Percentiles rank a stretch among this genome's conserved stretches.
These are phyloP conservation scores for Aspergillus tubingensis DNA, from an alignment of 2,329 filamentous ascomycete species.

Conservation along the genomic window DNA sequence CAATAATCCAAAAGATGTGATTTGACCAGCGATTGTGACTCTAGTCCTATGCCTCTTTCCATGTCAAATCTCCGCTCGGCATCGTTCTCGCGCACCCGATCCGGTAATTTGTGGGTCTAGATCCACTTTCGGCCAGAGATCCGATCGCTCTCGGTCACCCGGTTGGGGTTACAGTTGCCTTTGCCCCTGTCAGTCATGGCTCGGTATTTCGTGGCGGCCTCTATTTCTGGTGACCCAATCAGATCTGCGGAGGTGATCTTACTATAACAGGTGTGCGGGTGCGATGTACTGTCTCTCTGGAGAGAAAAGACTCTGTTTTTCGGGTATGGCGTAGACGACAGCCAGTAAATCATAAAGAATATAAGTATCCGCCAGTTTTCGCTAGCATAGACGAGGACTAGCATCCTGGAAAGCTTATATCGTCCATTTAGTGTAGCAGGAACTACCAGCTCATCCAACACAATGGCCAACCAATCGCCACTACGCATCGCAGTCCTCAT, in stretches of 20 bases:
- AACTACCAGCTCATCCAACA: background rate
- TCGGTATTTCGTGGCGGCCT: too few relatives aligned
- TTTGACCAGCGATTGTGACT: background rate
- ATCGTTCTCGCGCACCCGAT: background rate
- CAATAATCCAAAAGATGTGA: background rate
- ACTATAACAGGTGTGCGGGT: background rate
- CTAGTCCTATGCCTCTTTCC: too few relatives aligned
- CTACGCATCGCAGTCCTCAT: slow-evolving; percentile 9
- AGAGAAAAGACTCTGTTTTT: background rate
- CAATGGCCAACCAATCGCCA: background rate
- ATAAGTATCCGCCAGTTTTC: too few relatives aligned
- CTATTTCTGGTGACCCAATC: too few relatives aligned
- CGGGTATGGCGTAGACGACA: background rate
- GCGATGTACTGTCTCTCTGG: background rate
- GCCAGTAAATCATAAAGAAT: too few relatives aligned
- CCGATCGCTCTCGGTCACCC: background rate
- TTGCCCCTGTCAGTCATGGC: too few relatives aligned
- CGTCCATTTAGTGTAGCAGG: too few relatives aligned
- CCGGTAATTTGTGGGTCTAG: background rate
- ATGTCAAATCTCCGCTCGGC: too few relatives aligned
- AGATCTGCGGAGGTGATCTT: background rate
- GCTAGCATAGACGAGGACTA: too few relatives aligned
- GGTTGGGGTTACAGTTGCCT: background rate
- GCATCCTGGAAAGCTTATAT: too few relatives aligned
- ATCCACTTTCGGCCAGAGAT: background rate